These are phyloP conservation scores for Daldinia sp. DNA, from an alignment of 2,329 filamentous ascomycete genomes.

Conservation along the genomic window DNA sequence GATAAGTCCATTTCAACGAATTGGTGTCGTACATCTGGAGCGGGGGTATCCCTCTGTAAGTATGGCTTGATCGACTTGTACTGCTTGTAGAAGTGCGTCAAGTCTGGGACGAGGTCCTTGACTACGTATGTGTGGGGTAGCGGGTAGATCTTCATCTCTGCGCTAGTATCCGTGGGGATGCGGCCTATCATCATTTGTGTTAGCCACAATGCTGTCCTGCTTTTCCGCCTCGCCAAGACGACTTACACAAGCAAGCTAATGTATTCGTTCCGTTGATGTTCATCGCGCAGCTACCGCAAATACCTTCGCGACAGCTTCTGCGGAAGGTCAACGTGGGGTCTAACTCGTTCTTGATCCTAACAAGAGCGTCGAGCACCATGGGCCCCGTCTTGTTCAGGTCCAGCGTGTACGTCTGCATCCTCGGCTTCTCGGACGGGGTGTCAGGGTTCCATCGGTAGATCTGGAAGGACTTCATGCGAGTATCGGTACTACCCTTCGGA, in stretches of 20 bases:
- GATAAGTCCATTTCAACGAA: conserved; percentile 18
- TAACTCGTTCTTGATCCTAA: conserved; percentile 98
- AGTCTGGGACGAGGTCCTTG: conserved; percentile 96
- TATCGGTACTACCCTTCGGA: conserved; percentile 62
- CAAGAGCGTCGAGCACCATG: conserved; percentile 96
- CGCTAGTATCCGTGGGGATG: conserved; percentile 82
- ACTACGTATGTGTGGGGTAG: conserved; percentile 98
- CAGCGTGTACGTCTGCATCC: conserved; percentile 93
- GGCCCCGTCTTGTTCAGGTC: conserved; percentile 99
- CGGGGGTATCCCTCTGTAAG: conserved; percentile 86
- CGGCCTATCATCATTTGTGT: conserved; percentile 70
- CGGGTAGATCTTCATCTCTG: conserved; percentile 94
- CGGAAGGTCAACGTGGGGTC: conserved; percentile 97
- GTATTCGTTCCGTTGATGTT: conserved; percentile 99
- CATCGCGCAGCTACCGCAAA: conserved; percentile 99
- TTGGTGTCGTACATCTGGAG: conserved; percentile 74
- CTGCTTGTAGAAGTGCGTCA: conserved; percentile 99
- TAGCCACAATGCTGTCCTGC: conserved; percentile 36
- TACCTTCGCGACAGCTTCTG: conserved; percentile 95
- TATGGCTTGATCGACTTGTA: conserved; percentile 99
- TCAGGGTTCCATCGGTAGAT: conserved; percentile 99
- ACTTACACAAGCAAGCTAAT: conserved; percentile 93
- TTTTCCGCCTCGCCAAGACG: background rate
- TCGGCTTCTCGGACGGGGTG: conserved; percentile 87
- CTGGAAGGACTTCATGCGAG: conserved; percentile 90